A percentile compares a stretch with the other conserved stretches of the same genome.
Conservation (phyloP, 1,284 basidiomycete species). For the Marasmius oreades region DNA sequence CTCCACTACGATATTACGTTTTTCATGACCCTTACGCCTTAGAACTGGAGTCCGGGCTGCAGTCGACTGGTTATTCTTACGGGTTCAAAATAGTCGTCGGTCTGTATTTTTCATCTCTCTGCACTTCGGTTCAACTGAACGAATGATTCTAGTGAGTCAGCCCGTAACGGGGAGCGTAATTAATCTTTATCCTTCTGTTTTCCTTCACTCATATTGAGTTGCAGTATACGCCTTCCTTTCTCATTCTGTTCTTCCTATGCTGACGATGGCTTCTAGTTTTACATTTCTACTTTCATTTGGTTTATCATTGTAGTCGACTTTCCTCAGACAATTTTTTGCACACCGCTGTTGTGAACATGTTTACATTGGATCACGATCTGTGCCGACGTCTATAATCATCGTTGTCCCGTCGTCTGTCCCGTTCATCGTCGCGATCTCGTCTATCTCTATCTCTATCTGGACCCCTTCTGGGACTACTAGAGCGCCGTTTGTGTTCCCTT, state of each 20-base stretch:
- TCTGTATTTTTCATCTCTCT: conserved; percentile 19
- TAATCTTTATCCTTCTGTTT: too few species aligned
- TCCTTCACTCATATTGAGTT: background rate
- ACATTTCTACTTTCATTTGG: too few species aligned
- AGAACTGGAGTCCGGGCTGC: conserved; percentile 89
- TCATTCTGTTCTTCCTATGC: too few species aligned
- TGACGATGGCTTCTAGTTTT: too few species aligned
- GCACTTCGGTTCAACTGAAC: too few species aligned
- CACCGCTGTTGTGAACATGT: background rate
- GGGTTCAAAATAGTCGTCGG: conserved; percentile 84
- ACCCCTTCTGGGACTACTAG: conserved; percentile 19
- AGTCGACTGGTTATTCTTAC: conserved; percentile 90
- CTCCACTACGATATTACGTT: background rate
- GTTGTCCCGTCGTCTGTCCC: background rate
- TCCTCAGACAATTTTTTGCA: too few species aligned
- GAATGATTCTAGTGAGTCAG: too few species aligned
- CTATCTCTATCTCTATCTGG: conserved; percentile 16
- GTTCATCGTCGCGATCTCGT: conserved; percentile 3
- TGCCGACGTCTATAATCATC: conserved; percentile 1
- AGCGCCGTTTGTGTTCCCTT: conserved; percentile 12
- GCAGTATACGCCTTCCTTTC: too few species aligned
- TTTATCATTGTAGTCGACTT: too few species aligned
- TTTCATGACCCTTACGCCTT: conserved; percentile 6
- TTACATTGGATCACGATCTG: background rate
- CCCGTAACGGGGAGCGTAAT: too few species aligned